These are phyloP conservation scores for Beauveria brongniartii DNA, from an alignment of 2,329 filamentous ascomycete species.

Conservation along the genomic window DNA sequence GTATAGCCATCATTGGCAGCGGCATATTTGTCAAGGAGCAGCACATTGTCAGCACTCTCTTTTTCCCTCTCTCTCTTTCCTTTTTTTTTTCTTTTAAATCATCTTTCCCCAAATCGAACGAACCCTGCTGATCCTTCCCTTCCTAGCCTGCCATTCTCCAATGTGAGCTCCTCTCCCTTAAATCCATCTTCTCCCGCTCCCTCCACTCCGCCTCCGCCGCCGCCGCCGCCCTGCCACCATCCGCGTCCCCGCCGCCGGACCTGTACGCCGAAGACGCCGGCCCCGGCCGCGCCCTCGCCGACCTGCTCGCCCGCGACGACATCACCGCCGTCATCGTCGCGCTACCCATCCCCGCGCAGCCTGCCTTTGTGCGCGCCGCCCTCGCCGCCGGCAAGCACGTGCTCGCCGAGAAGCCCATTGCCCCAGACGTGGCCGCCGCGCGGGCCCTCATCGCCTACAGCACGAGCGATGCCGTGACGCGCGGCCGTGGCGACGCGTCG, in stretches of 20 bases:
- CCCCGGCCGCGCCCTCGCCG: conserved; percentile 37
- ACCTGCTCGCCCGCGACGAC: conserved; percentile 46
- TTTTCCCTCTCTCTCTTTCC: neutral
- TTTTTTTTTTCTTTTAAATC: too few species aligned
- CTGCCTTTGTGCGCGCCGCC: conserved; percentile 48
- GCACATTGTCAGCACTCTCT: conserved; percentile 37
- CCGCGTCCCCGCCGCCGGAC: conserved; percentile 25
- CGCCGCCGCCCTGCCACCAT: conserved; percentile 26
- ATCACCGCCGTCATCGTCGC: conserved; percentile 48
- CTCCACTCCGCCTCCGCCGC: conserved; percentile 45
- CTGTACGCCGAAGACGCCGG: conserved; percentile 50
- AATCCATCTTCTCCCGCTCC: conserved; percentile 59
- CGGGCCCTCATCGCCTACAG: conserved; percentile 31
- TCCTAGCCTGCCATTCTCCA: conserved; percentile 49
- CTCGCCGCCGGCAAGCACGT: conserved; percentile 62
- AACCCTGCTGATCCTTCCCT: neutral
- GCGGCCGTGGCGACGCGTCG: conserved; percentile 6
- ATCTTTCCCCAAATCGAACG: too few species aligned
- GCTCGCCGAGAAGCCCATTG: conserved; percentile 61
- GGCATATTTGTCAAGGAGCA: conserved; percentile 55
- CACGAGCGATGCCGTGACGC: conserved; percentile 12
- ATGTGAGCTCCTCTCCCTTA: conserved; percentile 42
- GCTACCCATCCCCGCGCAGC: conserved; percentile 56
- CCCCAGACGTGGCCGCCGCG: conserved; percentile 44
- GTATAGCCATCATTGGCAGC: conserved; percentile 54